These are phyloP conservation scores for Funneliformis geosporum DNA, from an alignment of 192 early-diverging fungal species.

Conservation along the genomic window DNA sequence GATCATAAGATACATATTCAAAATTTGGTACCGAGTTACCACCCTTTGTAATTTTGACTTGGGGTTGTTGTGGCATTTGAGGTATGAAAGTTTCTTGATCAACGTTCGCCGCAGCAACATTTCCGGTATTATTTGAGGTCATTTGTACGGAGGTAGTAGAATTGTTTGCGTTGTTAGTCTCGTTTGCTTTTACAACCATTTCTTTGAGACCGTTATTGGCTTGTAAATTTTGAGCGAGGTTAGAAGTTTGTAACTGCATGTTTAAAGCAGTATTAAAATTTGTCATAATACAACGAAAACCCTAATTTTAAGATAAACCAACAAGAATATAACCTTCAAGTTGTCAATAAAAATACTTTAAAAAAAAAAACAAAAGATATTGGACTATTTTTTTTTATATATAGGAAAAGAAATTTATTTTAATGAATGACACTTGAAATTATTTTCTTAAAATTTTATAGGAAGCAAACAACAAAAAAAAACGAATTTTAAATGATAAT, in stretches of 20 bases:
- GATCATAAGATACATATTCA: slow-evolving; percentile 23
- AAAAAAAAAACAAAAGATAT: background rate
- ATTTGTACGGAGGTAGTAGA: background rate
- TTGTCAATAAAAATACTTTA: background rate
- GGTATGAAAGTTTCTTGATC: slow-evolving; percentile 15
- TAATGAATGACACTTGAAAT: too few relatives aligned
- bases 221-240: background rate
- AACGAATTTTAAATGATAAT: too few relatives aligned
- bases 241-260: background rate
- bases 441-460: too few relatives aligned
- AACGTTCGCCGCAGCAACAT: background rate
- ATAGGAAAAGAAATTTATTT: background rate
- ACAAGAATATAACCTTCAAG: background rate
- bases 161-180: background rate
- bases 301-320: background rate
- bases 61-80: slow-evolving; percentile 14
- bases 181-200: background rate
- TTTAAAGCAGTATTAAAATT: background rate
- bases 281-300: background rate
- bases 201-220: background rate
- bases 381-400: background rate
- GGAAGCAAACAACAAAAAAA: too few relatives aligned
- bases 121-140: background rate
- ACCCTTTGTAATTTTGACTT: slow-evolving; percentile 7
- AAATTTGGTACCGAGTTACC: slow-evolving; percentile 13